Evolutionary conservation across 2,329 filamentous ascomycete genomes (phyloP), one percentile per base, ranked within the genome.

Genomic region (Paecilomyces variotii): DNA sequence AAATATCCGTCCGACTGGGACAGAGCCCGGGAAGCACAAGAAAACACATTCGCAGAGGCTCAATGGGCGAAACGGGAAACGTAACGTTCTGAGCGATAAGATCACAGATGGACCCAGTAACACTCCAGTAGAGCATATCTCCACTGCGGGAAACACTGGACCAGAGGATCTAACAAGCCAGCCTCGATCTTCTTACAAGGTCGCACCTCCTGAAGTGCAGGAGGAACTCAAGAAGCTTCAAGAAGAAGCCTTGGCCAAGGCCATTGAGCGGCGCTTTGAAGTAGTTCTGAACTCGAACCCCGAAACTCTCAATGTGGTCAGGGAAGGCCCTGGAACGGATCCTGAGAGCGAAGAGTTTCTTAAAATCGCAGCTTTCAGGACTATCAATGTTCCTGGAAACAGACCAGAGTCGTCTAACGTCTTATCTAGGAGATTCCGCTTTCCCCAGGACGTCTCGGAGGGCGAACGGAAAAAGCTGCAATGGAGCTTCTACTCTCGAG

Each of bases 241-340:
- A 35, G 57, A 62, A 19, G 53, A 64, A 45, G 64, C 63, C n/a
- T 49, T 68, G 10, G 39, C 7, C 1, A 57, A 64, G 11, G 64
- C 62, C 9, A 60, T 25, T 58, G 9, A 62, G 58, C 26, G 55
- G 54, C 10, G 55, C 58, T 28, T 59, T 61, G 9, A 55, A 63
- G 19, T 30, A 54, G 3, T 55, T 61, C 12, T 34, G 39, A 10
- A 32, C 56, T 14, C 65, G 2, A 59, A 62, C 32, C 65, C 64
- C 6, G 65, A 69, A 50, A 45, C 58, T 11, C 63, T 70, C 26
- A 45, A 54, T 4, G 64, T 56, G 26, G 67, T 62, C n/a, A 62
- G 68, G 56, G 60, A 68, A 19, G 71, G 71, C 14, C 65, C 68
- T 26, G 71, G 70, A 2, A 63, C 62, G 0, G 64, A 72, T 53